Evolutionary conservation across 495 filamentous ascomycete genomes (phyloP).

Genomic region (Xylaria palmicola): DNA sequence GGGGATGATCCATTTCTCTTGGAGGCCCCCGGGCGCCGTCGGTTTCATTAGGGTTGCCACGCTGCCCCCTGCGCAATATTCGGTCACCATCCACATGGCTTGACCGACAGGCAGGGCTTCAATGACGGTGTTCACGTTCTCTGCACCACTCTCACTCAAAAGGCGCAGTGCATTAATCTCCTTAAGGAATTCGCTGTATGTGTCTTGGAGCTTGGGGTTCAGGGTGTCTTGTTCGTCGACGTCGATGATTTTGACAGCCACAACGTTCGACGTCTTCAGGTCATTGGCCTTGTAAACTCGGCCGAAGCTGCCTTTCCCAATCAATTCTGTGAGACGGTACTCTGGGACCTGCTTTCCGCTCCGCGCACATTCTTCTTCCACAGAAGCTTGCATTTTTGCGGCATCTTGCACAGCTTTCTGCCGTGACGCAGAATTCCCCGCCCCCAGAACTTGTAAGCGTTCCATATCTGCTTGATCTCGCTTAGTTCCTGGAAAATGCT

Average conservation of each 20-base stretch:
- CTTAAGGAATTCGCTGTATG: slow-evolving; percentile 80
- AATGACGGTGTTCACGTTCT: slow-evolving; percentile 87
- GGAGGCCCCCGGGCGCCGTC: slow-evolving; percentile 68
- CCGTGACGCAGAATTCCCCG: slow-evolving; percentile 38
- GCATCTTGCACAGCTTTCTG: slow-evolving; percentile 57
- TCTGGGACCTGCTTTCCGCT: slow-evolving; percentile 47
- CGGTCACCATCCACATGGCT: slow-evolving; percentile 92
- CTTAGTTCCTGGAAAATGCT: slow-evolving; percentile 2
- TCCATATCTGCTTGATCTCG: slow-evolving; percentile 32
- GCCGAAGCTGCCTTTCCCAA: slow-evolving; percentile 94
- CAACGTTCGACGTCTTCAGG: slow-evolving; percentile 58
- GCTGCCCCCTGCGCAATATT: slow-evolving; percentile 93
- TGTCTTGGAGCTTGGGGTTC: slow-evolving; percentile 72
- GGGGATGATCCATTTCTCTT: slow-evolving; percentile 86
- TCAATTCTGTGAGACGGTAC: slow-evolving; percentile 84
- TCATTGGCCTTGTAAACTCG: slow-evolving; percentile 83
- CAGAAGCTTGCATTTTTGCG: slow-evolving; percentile 50
- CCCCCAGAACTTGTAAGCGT: slow-evolving; percentile 40
- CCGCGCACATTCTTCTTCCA: slow-evolving; percentile 48
- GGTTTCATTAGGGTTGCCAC: slow-evolving; percentile 77
- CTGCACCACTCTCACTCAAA: slow-evolving; percentile 77
- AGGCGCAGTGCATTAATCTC: slow-evolving; percentile 85
- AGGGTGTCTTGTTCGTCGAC: slow-evolving; percentile 82
- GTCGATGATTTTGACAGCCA: slow-evolving; percentile 94
- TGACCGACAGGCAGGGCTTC: slow-evolving; percentile 84